phyloP scores from a whole-genome alignment of 495 filamentous ascomycete genomes.

The Penicillium soppii region DNA sequence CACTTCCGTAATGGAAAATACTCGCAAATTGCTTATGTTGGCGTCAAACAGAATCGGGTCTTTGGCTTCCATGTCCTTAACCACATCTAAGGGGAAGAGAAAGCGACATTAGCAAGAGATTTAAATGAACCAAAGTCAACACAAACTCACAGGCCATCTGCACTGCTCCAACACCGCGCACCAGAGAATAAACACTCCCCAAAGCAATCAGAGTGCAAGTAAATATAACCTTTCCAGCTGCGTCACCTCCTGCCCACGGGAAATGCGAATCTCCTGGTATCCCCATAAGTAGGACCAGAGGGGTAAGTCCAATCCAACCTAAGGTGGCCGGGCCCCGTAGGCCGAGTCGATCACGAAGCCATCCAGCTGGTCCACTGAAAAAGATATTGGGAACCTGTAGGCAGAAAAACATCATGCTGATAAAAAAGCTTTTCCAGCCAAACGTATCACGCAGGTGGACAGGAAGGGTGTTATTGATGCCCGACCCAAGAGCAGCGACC shows the following conservation, averaged over 20 bases:
- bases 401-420: constrained; percentile 16
- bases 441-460: constrained; percentile 13
- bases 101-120: background rate
- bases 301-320: constrained; percentile 2
- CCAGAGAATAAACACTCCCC: constrained; percentile 7
- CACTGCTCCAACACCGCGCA: constrained; percentile 11
- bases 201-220: constrained; percentile 3
- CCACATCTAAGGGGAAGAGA: constrained; percentile 1
- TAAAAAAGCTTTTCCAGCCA: constrained; percentile 9
- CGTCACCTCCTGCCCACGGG: constrained; percentile 6
- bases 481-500: background rate
- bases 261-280: constrained; percentile 9
- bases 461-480: constrained; percentile 14
- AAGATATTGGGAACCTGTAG: constrained; percentile 12
- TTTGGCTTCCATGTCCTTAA: constrained; percentile 13
- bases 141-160: constrained; percentile 13
- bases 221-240: constrained; percentile 7
- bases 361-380: constrained; percentile 11
- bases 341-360: constrained; percentile 18
- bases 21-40: constrained; percentile 21
- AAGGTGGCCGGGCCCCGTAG: constrained; percentile 6
- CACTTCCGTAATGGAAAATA: constrained; percentile 24
- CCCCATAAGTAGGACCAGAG: constrained; percentile 9
- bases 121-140: background rate
- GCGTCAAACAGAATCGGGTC: constrained; percentile 15